Evolutionary conservation across 208 protist genomes (phyloP), one percentile per base, ranked within the genome.

Genomic region (Leishmania amazonensis): DNA sequence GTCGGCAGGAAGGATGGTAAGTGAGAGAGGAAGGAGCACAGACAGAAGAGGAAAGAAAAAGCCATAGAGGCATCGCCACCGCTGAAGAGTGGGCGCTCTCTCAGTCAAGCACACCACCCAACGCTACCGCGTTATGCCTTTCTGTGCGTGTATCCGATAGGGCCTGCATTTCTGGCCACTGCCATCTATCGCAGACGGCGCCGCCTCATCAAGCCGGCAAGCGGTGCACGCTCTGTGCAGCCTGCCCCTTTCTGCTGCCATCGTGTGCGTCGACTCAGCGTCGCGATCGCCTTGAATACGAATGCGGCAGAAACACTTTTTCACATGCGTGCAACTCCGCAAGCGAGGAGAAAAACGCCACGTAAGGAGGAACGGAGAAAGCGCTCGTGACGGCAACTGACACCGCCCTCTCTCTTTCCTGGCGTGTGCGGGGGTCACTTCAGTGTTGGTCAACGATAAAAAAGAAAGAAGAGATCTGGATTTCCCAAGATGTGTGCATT

Each of bases 401-500:
- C 62, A 40, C 17, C 13, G 57, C 57, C 0, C 17, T 24, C 7
- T 13, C 28, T 68, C 31, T 68, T 21, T 7, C 3, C 62, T 68
- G 31, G 31, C 31, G 31, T 31, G 15, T 68, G 62, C 9, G 31
- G 31, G 5, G 62, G 5, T 15, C 28, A 68, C 62, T 2, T 68
- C 62, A 38, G 62, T 2, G 31, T 21, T 24, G n/a, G 31, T 2
- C 0, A 31, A 87, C 62, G 87, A 92, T 64, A 72, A 24, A n/a
- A 31, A 7, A 62, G 11, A 4, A 62, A 31, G 1, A 62, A 84
- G 31, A 89, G 58, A 31, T 35, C 28, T 24, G 58, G n/a, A 6
- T 35, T 35, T 64, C 91, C 13, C 76, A 91, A 40, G 24, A 93
- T 24, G 78, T 80, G 35, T 88, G 94, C 28, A 87, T 90, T 21